Evolutionary conservation across 805 yeast genomes (phyloP).

Genomic region (Clavispora asparagi): DNA sequence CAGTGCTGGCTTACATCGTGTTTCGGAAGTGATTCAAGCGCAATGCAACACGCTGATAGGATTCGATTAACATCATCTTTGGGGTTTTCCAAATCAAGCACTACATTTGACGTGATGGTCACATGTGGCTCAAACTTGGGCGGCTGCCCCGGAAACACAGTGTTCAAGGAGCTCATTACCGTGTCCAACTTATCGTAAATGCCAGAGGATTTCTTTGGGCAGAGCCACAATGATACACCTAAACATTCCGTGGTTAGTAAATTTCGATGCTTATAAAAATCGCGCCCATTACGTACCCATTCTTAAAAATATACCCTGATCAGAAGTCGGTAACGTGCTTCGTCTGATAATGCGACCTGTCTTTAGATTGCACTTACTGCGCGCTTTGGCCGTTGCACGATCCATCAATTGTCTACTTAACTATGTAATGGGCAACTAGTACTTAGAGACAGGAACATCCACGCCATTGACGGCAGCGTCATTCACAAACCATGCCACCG

Average conservation of each 20-base stretch:
- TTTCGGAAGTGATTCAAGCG: conserved; percentile 39
- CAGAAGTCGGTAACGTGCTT: background rate
- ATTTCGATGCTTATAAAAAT: background rate
- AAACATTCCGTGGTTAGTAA: conserved; percentile 10
- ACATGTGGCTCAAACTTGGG: conserved; percentile 71
- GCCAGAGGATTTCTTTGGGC: conserved; percentile 54
- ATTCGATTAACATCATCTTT: conserved; percentile 56
- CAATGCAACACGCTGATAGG: conserved; percentile 54
- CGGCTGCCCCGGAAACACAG: conserved; percentile 65
- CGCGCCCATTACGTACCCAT: conserved; percentile 9
- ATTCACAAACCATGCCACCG: conserved; percentile 81
- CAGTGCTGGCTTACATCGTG: conserved; percentile 29
- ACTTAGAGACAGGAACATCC: conserved; percentile 33
- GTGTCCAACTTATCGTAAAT: conserved; percentile 53
- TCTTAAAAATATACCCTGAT: background rate
- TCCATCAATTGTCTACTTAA: background rate
- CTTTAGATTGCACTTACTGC: background rate
- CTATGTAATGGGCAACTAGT: conserved; percentile 13
- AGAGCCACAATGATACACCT: conserved; percentile 69
- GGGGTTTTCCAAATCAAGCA: conserved; percentile 32
- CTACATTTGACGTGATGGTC: conserved; percentile 63
- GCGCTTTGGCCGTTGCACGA: background rate
- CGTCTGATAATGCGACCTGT: background rate
- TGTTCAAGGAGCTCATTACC: conserved; percentile 58
- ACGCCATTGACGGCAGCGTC: conserved; percentile 71